Evolutionary conservation across 495 filamentous ascomycete genomes (phyloP).

Genomic region (Articulospora tetracladia): DNA sequence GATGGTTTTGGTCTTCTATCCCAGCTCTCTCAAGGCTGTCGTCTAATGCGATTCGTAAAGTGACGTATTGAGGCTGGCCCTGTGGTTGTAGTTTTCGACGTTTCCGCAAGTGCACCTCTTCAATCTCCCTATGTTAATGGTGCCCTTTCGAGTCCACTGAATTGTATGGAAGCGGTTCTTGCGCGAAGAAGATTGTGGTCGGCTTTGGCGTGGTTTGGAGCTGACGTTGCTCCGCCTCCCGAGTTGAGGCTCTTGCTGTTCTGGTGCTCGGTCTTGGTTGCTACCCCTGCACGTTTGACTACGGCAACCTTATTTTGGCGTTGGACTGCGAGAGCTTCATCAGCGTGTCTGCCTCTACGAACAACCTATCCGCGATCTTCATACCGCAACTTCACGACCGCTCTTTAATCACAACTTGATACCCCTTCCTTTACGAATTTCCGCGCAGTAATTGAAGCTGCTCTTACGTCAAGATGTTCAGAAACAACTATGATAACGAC

Average conservation of each 20-base stretch:
- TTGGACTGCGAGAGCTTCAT: slow-evolving; percentile 18
- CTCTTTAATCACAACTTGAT: slow-evolving; percentile 4
- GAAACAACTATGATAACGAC: slow-evolving; percentile 99
- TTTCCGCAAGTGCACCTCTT: neutral
- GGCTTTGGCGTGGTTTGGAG: neutral
- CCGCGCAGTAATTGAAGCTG: slow-evolving; percentile 15
- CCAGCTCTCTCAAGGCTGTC: slow-evolving; percentile 5
- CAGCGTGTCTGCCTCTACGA: slow-evolving; percentile 24
- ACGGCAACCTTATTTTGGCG: slow-evolving; percentile 16
- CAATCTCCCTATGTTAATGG: neutral
- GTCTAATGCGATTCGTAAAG: neutral
- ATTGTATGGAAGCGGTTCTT: neutral
- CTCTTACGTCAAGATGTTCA: slow-evolving; percentile 69
- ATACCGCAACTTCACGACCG: neutral
- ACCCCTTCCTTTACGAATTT: slow-evolving; percentile 1
- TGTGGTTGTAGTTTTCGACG: neutral
- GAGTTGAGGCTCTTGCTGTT: neutral
- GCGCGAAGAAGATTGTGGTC: neutral
- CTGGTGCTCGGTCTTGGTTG: neutral
- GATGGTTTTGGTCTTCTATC: neutral
- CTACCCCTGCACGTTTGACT: slow-evolving; percentile 12
- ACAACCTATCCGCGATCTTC: neutral
- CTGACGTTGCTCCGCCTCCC: slow-evolving; percentile 3
- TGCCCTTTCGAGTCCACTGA: neutral
- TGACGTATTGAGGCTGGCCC: neutral